Conservation (phyloP, 345 rosid genomes). For the Conringia planisiliqua region DNA sequence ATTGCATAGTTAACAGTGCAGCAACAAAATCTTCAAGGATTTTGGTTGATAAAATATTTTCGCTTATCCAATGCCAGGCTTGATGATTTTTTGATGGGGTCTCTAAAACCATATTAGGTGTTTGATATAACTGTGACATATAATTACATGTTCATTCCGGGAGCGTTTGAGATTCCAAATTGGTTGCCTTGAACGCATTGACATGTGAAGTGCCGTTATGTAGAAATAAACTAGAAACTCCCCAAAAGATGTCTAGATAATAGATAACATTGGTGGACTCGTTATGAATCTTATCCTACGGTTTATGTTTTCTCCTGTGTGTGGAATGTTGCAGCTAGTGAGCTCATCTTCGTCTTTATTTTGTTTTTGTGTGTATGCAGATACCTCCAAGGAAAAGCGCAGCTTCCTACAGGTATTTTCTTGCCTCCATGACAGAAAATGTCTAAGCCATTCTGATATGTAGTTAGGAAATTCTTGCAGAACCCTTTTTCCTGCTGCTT, state of each 20-base stretch:
- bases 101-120: neutral
- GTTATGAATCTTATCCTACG: neutral
- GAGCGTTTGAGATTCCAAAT: neutral
- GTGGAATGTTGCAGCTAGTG: neutral
- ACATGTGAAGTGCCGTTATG: neutral
- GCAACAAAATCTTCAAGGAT: neutral
- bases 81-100: neutral
- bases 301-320: neutral
- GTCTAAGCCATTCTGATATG: neutral
- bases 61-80: neutral
- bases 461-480: neutral
- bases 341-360: conserved; percentile 8
- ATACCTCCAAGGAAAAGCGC: conserved; percentile 98
- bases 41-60: neutral
- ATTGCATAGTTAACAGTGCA: neutral
- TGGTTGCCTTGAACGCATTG: neutral
- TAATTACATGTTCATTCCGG: neutral
- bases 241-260: neutral
- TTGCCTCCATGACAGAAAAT: neutral
- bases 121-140: neutral
- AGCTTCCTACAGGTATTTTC: conserved; percentile 85
- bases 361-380: conserved; percentile 50
- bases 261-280: neutral
- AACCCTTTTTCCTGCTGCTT: neutral
- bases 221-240: neutral